phyloP scores from a whole-genome alignment of 345 rosid genomes.

The Turritis glabra region DNA sequence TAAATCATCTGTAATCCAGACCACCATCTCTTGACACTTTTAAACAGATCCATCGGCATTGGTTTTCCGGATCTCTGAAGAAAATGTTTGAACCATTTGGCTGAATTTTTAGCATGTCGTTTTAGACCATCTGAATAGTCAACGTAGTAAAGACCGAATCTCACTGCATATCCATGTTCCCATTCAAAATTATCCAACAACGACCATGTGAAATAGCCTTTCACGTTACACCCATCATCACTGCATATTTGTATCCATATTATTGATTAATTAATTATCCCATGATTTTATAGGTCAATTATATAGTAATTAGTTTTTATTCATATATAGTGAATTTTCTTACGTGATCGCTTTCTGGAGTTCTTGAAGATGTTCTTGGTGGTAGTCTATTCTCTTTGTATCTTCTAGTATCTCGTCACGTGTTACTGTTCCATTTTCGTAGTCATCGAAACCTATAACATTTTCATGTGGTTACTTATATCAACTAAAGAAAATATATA shows the following conservation, averaged over 20 bases:
- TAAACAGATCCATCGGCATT: neutral
- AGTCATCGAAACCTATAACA: slow-evolving; percentile 15
- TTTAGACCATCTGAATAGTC: slow-evolving; percentile 45
- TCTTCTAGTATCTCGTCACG: slow-evolving; percentile 30
- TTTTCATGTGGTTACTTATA: neutral
- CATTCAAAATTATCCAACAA: slow-evolving; percentile 64
- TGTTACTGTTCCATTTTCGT: neutral
- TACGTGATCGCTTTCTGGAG: slow-evolving; percentile 38
- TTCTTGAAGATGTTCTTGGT: slow-evolving; percentile 34
- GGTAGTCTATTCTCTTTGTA: slow-evolving; percentile 30
- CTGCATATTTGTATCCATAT: slow-evolving; percentile 1
- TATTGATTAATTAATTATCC: neutral
- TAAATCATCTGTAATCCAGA: neutral
- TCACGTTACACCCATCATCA: slow-evolving; percentile 49
- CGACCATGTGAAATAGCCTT: slow-evolving; percentile 58
- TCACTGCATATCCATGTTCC: slow-evolving; percentile 39
- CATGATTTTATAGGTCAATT: neutral
- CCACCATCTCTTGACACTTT: slow-evolving; percentile 19
- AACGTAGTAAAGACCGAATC: slow-evolving; percentile 48
- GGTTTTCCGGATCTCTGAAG: slow-evolving; percentile 10
- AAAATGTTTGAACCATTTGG: slow-evolving; percentile 54
- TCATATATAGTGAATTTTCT: neutral
- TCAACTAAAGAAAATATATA: too few species aligned
- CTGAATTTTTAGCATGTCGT: slow-evolving; percentile 52
- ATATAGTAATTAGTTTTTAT: neutral